Conservation (phyloP, 2,329 filamentous ascomycete species). For the Aspergillus sp. region DNA sequence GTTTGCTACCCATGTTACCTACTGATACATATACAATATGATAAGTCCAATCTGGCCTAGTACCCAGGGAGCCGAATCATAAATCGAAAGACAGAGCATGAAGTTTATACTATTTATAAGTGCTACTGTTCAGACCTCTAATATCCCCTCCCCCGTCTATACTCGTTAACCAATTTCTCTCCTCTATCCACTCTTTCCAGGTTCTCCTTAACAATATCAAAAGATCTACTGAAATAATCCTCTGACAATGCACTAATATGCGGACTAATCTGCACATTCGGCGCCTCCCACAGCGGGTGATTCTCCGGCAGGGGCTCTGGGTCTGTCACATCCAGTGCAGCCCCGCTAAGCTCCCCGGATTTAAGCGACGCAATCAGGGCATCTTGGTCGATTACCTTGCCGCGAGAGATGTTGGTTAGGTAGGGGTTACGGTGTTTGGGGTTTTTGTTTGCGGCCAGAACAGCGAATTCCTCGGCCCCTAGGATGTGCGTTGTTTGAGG, state of each 20-base stretch:
- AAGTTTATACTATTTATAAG: no score
- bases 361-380: constrained; percentile 64
- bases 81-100: no score
- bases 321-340: constrained; percentile 75
- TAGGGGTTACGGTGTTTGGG: constrained; percentile 51
- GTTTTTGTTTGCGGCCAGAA: constrained; percentile 45
- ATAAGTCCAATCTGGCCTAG: no score
- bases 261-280: constrained; percentile 69
- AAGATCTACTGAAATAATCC: constrained; percentile 57
- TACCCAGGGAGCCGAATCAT: no score
- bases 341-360: constrained; percentile 57
- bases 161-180: constrained; percentile 60
- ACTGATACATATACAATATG: no score
- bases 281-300: constrained; percentile 67
- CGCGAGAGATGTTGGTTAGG: constrained; percentile 71
- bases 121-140: constrained; percentile 28
- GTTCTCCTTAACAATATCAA: constrained; percentile 61
- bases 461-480: constrained; percentile 53
- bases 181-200: constrained; percentile 54
- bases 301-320: constrained; percentile 72
- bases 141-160: constrained; percentile 62
- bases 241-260: constrained; percentile 60
- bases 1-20: neutral
- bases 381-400: constrained; percentile 60
- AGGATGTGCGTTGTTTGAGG: constrained; percentile 55